A percentile compares a stretch with the other conserved stretches of the same genome.
Evolutionary conservation across 2,329 filamentous ascomycete species (phyloP).

Genomic region (Geosmithia morbida): DNA sequence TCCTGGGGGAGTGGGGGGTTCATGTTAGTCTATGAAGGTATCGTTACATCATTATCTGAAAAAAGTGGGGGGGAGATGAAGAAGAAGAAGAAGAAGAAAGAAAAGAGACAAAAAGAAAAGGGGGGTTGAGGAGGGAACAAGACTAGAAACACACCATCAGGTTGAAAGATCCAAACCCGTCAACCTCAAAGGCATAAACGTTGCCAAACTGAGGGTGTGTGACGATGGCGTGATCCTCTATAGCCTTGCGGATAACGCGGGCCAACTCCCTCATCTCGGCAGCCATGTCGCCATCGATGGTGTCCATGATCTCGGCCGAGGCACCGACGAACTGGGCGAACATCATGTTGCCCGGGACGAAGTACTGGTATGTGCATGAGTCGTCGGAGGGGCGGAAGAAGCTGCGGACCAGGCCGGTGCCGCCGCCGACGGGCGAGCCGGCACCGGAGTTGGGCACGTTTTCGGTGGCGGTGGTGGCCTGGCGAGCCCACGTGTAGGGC

Average conservation of each 20-base stretch:
- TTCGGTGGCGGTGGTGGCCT: slow-evolving; percentile 57
- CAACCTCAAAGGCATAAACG: slow-evolving; percentile 57
- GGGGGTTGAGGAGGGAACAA: neutral
- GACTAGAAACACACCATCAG: slow-evolving; percentile 33
- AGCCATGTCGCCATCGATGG: slow-evolving; percentile 34
- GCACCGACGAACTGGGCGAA: slow-evolving; percentile 47
- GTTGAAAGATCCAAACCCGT: slow-evolving; percentile 47
- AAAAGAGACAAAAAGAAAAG: too few relatives aligned
- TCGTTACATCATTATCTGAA: neutral
- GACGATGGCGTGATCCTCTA: slow-evolving; percentile 56
- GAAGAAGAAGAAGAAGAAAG: too few relatives aligned
- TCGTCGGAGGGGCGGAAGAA: slow-evolving; percentile 89
- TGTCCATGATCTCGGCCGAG: slow-evolving; percentile 28
- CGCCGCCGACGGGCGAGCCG: slow-evolving; percentile 63
- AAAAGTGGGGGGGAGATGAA: neutral
- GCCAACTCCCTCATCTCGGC: slow-evolving; percentile 44
- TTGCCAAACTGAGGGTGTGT: slow-evolving; percentile 43
- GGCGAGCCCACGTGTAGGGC: slow-evolving; percentile 65
- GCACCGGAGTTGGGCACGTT: slow-evolving; percentile 64
- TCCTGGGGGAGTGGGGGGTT: slow-evolving; percentile 18
- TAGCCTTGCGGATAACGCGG: slow-evolving; percentile 41
- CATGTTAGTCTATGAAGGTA: too few relatives aligned
- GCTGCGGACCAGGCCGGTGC: slow-evolving; percentile 73
- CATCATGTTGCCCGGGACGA: slow-evolving; percentile 87
- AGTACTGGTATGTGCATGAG: slow-evolving; percentile 69